Evolutionary conservation across 768 basidiomycete genomes (phyloP), one percentile per base, ranked within the genome.

Genomic region (Hygrophoropsis aurantiaca): DNA sequence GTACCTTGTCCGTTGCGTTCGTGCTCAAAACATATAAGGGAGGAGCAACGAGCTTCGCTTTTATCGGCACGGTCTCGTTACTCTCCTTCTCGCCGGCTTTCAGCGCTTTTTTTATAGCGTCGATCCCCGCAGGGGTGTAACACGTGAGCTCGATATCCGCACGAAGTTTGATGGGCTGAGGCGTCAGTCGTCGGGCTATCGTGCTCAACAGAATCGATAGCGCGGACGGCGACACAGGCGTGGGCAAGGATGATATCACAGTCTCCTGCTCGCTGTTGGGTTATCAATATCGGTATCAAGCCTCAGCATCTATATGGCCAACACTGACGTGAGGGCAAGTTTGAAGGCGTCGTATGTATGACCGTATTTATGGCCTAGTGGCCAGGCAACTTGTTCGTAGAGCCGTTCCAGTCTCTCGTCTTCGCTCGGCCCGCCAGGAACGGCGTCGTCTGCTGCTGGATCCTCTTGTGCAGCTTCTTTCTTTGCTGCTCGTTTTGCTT

Each of bases 311-410:
- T n/a, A n/a, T n/a, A n/a, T n/a, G n/a, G n/a, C n/a, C n/a, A n/a
- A n/a, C 3, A 73, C 90, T 50, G 59, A 95, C 95, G 89, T 89
- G 45, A 98, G 74, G n/a, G 91, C 84, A 37, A 97, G 78, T 67
- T 98, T 98, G 78, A 98, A 99, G 1, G 95, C 95, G 65, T 98
- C 97, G 67, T 97, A 95, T 0, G 94, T 81, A 66, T 98, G 94
- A 1, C 94, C 94, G 55, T 93, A 99, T 62, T 85, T 90, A 67
- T 81, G 81, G 13, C 88, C 90, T 26, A 98, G 74, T 3, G 94
- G 95, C 94, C 95, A 99, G 2, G 81, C 91, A 50, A 98, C 81
- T 50, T 86, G 77, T 13, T 95, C 93, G 66, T 97, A 97, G 30
- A 99, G 69, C 56, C 78, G 77, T 64, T 97, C 94, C 41, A 97